Base-by-base conservation (phyloP, 106 monocot genomes). In the Dendrobium nobile region DNA sequence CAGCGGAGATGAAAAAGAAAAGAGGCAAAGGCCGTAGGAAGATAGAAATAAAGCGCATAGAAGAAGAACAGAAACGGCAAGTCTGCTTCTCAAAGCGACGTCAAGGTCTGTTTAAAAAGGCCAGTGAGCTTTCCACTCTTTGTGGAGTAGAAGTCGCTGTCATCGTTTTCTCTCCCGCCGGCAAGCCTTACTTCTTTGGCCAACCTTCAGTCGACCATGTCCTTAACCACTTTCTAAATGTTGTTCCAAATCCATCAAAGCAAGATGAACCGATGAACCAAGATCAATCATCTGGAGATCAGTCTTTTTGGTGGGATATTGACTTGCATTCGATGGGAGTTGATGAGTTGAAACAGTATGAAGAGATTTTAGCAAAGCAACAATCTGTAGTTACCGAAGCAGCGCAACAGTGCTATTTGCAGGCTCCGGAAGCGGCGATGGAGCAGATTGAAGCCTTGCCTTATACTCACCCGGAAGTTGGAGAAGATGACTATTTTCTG, bases 41-140 rank as follows among this genome's bases (percentile, higher is more conserved):
- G 56, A 19, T 56, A 56, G 56, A 56, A 20, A 56, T 56, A 18
- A 56, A 56, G 56, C 56, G 19, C 18, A 56, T 56, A 9, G 19
- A 16, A 15, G 16, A 56, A 4, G 56, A 16, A 17, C 0, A 4
- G 20, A 18, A 4, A 15, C 56, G 56, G 3, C 15, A 58, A 58
- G 58, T 58, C 58, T 58, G 58, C 58, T 58, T 58, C 58, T 58
- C 58, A 19, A 58, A 58, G n/a, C 58, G 58, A 0, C 58, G 58
- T 2, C 58, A 58, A 58, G 77, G 77, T 0, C 77, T 77, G 5
- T 77, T 77, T 47, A 77, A 45, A 19, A 77, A 77, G 77, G 77
- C 77, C 9, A 77, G n/a, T 47, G 77, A 77, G 47, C 77, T 77
- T 17, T 77, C n/a, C 77, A 77, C 43, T 48, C 77, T 77, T 13